Conservation (phyloP, 139 green algal genomes). For the Chlorella ohadii region DNA sequence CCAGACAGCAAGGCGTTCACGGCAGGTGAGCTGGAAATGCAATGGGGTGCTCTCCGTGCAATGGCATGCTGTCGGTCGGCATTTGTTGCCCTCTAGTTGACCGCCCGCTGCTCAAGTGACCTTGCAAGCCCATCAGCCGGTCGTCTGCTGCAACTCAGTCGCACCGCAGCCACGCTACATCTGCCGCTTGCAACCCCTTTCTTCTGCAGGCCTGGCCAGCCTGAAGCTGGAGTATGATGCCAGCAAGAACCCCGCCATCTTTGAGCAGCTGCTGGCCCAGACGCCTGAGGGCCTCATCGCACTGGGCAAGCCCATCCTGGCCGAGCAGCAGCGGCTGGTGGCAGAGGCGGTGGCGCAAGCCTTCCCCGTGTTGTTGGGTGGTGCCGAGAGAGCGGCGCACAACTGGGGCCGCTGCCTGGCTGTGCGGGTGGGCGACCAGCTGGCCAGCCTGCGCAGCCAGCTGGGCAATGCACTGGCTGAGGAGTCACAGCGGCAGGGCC, state of each 20-base stretch:
- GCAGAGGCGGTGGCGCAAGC: constrained; percentile 22
- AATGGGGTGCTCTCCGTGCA: too few relatives aligned
- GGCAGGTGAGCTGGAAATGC: constrained; percentile 44
- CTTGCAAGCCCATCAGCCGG: too few relatives aligned
- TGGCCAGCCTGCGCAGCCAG: constrained; percentile 46
- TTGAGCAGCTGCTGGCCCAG: constrained; percentile 53
- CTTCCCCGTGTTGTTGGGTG: constrained; percentile 51
- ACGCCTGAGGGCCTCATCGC: neutral
- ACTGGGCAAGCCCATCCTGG: constrained; percentile 27
- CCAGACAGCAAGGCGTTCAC: constrained; percentile 60
- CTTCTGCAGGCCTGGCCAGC: constrained; percentile 27
- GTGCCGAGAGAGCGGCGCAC: neutral
- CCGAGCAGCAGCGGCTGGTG: constrained; percentile 33
- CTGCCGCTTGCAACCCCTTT: too few relatives aligned
- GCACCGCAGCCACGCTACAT: too few relatives aligned
- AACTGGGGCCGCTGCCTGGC: constrained; percentile 54
- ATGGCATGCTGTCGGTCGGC: too few relatives aligned
- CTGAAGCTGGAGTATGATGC: constrained; percentile 60
- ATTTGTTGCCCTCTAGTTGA: too few relatives aligned
- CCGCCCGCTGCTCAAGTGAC: too few relatives aligned
- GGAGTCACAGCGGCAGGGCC: constrained; percentile 21
- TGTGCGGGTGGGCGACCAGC: constrained; percentile 22
- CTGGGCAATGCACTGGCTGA: constrained; percentile 66
- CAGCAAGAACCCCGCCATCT: constrained; percentile 56
- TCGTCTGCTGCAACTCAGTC: too few relatives aligned